Base-by-base conservation (phyloP, 192 early-diverging fungal species). In the Podila epigama region DNA sequence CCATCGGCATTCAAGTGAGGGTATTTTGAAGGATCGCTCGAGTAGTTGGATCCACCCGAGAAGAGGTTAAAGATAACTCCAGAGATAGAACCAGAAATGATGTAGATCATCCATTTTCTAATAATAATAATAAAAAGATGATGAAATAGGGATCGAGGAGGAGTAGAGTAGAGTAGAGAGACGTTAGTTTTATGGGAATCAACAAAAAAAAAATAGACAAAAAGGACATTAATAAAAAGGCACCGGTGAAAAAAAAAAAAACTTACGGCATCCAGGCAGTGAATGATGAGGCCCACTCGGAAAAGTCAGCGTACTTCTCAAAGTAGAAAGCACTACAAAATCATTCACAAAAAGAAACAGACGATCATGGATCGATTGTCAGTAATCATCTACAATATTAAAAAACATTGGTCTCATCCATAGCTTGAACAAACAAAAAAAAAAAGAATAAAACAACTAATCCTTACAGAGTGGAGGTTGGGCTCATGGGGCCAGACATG, bases 261-360 rank as follows among this genome's bases (percentile, higher is more conserved):
- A 69, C 69, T 70, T 70, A 70, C 69, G 73, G 73, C 73, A 77
- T 77, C 73, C 73, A 77, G 64, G 29, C 28, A 8, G 73, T 77
- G 73, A 68, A 77, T 16, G 56, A 33, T 7, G 50, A 9, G 20
- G 64, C 4, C 66, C 66, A 77, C 25, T 68, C 73, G 36, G 68
- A 36, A 32, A 10, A 22, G 8, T 77, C 66, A 5, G 73, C 73
- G 50, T 77, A 77, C 60, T 63, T 68, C 28, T 54, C 66, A 15
- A 77, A 62, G 22, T 27, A 64, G 13, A 2, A 2, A 32, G 73
- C 42, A 41, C 73, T 77, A 67, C 33, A n/a, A n/a, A n/a, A n/a
- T n/a, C n/a, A n/a, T n/a, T n/a, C n/a, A n/a, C n/a, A n/a, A 29
- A 13, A n/a, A 6, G 18, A 33, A 27, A 10, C 2, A 18, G n/a